Conservation (phyloP, 306 rosid genomes). For the Alnus rubra region DNA sequence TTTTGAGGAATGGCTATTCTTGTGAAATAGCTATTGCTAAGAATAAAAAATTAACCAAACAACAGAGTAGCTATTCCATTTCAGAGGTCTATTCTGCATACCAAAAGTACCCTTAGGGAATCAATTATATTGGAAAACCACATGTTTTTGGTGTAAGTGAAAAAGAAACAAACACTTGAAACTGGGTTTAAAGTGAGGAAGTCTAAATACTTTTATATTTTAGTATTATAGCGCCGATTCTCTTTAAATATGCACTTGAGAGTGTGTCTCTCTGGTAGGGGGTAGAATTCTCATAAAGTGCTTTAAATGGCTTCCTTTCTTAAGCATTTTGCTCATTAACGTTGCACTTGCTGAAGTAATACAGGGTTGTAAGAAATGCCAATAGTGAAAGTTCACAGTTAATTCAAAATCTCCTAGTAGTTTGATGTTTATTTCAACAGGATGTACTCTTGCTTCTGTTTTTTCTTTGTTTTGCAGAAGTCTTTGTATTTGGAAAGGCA, state of each 20-base stretch:
- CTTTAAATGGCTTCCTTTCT: not conserved
- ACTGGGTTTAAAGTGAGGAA: too few relatives aligned
- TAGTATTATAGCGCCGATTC: not conserved
- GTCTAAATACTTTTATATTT: too few relatives aligned
- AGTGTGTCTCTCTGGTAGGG: not conserved
- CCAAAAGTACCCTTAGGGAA: too few relatives aligned
- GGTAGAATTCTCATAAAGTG: not conserved
- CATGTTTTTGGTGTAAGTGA: too few relatives aligned
- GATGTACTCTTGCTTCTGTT: slow-evolving; percentile 1
- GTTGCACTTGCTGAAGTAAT: not conserved
- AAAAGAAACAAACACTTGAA: too few relatives aligned
- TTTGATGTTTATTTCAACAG: slow-evolving; percentile 9
- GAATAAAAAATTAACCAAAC: too few relatives aligned
- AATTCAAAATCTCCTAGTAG: not conserved
- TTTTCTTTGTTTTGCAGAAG: slow-evolving; percentile 17
- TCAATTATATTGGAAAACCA: too few relatives aligned
- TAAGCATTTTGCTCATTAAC: not conserved
- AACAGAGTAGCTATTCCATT: too few relatives aligned
- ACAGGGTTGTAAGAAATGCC: not conserved
- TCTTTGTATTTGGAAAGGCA: not conserved
- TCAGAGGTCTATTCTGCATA: too few relatives aligned
- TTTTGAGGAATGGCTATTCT: too few relatives aligned
- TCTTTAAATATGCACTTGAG: not conserved
- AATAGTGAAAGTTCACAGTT: not conserved
- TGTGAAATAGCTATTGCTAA: too few relatives aligned